Evolutionary conservation across 106 monocot genomes (phyloP), one percentile per base, ranked within the genome.

Genomic region (Allium sativum): DNA sequence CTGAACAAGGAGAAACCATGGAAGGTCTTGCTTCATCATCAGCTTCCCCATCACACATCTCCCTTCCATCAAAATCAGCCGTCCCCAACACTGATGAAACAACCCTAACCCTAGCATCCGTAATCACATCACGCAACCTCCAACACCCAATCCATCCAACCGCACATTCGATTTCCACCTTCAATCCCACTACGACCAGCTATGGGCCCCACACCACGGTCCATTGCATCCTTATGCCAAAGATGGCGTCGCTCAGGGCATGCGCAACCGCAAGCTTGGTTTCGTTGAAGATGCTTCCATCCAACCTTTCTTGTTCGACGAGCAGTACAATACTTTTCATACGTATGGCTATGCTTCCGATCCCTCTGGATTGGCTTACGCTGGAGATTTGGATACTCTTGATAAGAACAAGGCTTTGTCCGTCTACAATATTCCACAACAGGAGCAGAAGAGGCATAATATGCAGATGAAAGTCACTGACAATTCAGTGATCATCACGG

Each of bases 251-350:
- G 68, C 90, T 61, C 82, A 85, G 69, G 96, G 91, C 63, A 63
- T 87, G 61, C 84, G 91, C 75, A 98, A 91, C 68, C 96, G 91
- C 82, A 98, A 98, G 82, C 84, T 98, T 44, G 91, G 96, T 40
- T 88, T 82, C 68, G 96, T 98, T 50, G 96, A 98, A 76, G 91
- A 98, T 55, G 91, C 90, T 42, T 45, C 91, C n/a, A 84, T 91
- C 68, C 73, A 91, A 43, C 84, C 91, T 55, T 91, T 98, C 78
- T 82, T 98, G 71, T 98, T 98, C 70, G 82, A 98, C 61, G 87
- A 91, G 75, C 91, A 91, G 76, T 98, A 91, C 75, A 98, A 98
- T 84, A 98, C 96, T 21, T 98, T 91, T 70, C 96, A 91, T 70
- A 84, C 76, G 51, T 88, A 70, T 62, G 96, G 96, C 65, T 98